Base-by-base conservation (phyloP, 2,329 filamentous ascomycete genomes). In the Exophiala bonariae region DNA sequence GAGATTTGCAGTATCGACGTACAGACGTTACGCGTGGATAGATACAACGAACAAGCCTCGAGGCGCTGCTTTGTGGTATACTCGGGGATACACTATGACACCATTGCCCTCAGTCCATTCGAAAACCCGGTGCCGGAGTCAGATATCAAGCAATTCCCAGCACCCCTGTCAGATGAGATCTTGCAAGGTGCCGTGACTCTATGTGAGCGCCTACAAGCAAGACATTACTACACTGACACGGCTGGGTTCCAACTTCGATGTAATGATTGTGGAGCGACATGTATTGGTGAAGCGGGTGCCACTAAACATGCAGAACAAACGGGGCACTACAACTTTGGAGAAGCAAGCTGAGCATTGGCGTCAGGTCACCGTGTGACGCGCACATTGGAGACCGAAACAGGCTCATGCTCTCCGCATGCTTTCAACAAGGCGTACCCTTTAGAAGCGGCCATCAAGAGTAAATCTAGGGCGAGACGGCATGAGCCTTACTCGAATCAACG, bases 21-120 rank as follows among this genome's bases (percentile, higher is more conserved):
- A 2, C 77, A 85, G 59, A 79, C 81, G 31, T 66, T 83, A 10
- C 71, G 82, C 10, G 74, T 89, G 4, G 85, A 89, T 60, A 80
- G 80, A 4, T 95, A 92, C 69, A 95, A 95, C 56, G 87, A 93
- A 62, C 82, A 82, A 1, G 80, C 80, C 43, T 66, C 72, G 26
- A 80, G 78, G 32, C 78, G 89, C 5, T 91, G 88, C 61, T 52
- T 56, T 17, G 73, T 96, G 18, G 84, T 96, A 0, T 96, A 96
- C 68, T 92, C 87, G 0, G 90, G 90, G 2, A 93, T 96, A 41
- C 91, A 96, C 66, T 96, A 96, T 69, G 92, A 96, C 67, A 85
- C 88, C 5, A 85, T 96, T 50, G 89, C 87, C 1, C 81, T 95
- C 56, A 84, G 82, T 14, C 81, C 79, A 31, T 82, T 75, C 17